A percentile compares a stretch with the other conserved stretches of the same genome.
phyloP scores from a whole-genome alignment of 75 land plant genomes.

The Sequoiadendron giganteum region DNA sequence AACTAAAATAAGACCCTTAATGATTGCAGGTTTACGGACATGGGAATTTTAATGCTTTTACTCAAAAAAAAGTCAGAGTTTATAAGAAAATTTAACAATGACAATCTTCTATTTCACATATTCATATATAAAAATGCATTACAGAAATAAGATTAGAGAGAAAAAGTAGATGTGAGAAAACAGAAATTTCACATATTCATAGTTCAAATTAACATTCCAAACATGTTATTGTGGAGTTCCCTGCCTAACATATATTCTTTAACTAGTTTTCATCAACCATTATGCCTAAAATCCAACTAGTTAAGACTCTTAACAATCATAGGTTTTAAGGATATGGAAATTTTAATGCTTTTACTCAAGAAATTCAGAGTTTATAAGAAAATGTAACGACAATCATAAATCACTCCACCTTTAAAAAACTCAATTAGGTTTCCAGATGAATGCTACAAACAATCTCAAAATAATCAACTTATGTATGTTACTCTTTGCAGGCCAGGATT shows the following conservation, averaged over 20 bases:
- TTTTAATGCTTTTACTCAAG: background rate
- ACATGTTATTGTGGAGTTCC: no score
- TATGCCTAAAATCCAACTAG: background rate
- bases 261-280: no score
- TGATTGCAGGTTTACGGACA: no score
- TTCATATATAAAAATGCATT: background rate
- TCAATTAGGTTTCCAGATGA: background rate
- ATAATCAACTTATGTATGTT: background rate
- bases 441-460: background rate
- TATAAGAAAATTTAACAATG: no score
- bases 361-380: background rate
- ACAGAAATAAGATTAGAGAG: background rate
- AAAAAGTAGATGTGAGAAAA: background rate
- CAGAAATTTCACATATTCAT: no score
- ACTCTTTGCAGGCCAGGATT: background rate
- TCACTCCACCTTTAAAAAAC: background rate
- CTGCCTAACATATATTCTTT: no score
- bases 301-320: background rate
- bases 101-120: no score
- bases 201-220: no score
- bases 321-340: background rate
- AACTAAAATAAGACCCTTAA: no score
- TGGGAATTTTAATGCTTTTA: no score
- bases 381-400: background rate
- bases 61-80: background rate